Conservation (phyloP, 805 yeast genomes). For the Spathaspora hagerdaliae region DNA sequence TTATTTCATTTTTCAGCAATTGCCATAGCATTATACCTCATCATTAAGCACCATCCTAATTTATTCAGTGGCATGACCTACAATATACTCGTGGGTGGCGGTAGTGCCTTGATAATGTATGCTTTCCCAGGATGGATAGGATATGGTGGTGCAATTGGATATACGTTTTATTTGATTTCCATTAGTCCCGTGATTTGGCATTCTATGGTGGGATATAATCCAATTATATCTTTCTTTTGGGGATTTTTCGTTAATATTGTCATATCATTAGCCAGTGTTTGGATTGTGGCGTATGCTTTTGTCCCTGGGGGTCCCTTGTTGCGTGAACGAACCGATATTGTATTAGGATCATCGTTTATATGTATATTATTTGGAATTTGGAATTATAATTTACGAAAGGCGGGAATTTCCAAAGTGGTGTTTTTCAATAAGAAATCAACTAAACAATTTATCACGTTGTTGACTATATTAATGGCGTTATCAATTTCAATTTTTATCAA, state of each 20-base stretch:
- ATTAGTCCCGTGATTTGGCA: constrained; percentile 59
- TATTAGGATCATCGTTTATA: constrained; percentile 54
- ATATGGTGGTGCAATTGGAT: constrained; percentile 64
- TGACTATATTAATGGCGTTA: constrained; percentile 45
- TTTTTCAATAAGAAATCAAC: constrained; percentile 1
- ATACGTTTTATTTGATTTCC: constrained; percentile 58
- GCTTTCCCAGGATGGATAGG: constrained; percentile 64
- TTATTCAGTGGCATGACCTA: constrained; percentile 22
- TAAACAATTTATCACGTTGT: constrained; percentile 21
- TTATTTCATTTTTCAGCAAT: constrained; percentile 58
- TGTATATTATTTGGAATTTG: constrained; percentile 52
- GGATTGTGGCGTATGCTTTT: constrained; percentile 98
- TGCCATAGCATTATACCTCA: constrained; percentile 45
- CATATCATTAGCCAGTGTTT: constrained; percentile 76
- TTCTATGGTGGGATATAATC: constrained; percentile 50
- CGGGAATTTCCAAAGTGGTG: not conserved
- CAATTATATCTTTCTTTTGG: constrained; percentile 50
- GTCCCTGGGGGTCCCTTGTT: constrained; percentile 90
- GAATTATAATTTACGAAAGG: constrained; percentile 27
- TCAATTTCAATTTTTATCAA: constrained; percentile 57
- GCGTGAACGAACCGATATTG: constrained; percentile 83
- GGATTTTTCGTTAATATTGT: constrained; percentile 49
- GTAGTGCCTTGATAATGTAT: constrained; percentile 51
- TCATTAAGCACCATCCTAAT: constrained; percentile 21
- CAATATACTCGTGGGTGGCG: constrained; percentile 39